These are phyloP conservation scores for Cardamine occulta DNA, from an alignment of 345 rosid species.

Conservation along the genomic window DNA sequence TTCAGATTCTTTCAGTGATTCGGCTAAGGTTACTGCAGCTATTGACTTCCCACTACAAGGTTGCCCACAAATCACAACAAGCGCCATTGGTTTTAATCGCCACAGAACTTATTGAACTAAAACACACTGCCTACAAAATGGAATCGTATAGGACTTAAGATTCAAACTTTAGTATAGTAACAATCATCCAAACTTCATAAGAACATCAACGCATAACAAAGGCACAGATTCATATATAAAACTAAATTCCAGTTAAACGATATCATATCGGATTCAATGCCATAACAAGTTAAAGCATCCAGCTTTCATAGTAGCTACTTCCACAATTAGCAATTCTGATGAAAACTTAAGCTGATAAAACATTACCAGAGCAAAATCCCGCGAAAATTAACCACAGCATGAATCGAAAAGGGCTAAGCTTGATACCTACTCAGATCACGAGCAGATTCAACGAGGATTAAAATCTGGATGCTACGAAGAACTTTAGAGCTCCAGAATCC, in stretches of 20 bases:
- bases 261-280: conserved; percentile 5
- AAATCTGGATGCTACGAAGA: background rate
- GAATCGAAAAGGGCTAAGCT: conserved; percentile 1
- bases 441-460: background rate
- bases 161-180: background rate
- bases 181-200: conserved; percentile 6
- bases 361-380: background rate
- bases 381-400: background rate
- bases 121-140: conserved; percentile 35
- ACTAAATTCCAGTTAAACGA: background rate
- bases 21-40: conserved; percentile 65
- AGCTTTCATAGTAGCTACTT: conserved; percentile 9
- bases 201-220: conserved; percentile 25
- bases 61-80: conserved; percentile 94
- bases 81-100: conserved; percentile 57
- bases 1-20: conserved; percentile 71
- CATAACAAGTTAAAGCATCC: conserved; percentile 22
- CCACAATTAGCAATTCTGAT: background rate
- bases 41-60: conserved; percentile 93
- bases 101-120: background rate
- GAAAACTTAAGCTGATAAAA: conserved; percentile 1
- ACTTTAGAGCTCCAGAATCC: conserved; percentile 11
- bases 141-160: background rate
- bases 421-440: conserved; percentile 25
- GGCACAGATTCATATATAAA: conserved; percentile 17